These are phyloP conservation scores for Mallotus nudiflorus DNA, from an alignment of 345 rosid species.

Conservation along the genomic window DNA sequence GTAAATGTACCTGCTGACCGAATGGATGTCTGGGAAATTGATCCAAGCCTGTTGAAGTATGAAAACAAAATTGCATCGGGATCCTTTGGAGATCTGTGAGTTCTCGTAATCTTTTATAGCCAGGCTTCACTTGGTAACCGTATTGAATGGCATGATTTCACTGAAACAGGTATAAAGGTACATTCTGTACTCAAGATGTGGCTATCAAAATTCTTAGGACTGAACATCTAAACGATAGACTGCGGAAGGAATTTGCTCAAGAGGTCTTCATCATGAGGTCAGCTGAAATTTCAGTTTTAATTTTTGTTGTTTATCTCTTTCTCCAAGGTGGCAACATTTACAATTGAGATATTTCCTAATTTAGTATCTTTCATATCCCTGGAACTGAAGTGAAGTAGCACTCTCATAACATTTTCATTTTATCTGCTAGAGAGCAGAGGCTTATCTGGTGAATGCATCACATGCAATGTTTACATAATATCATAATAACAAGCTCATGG, in stretches of 20 bases:
- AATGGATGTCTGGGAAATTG: slow-evolving; percentile 64
- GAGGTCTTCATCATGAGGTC: slow-evolving; percentile 51
- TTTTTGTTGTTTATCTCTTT: not conserved
- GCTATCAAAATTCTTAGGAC: slow-evolving; percentile 42
- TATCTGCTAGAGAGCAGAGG: not conserved
- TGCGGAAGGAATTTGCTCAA: slow-evolving; percentile 41
- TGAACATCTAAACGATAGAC: slow-evolving; percentile 32
- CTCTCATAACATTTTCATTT: not conserved
- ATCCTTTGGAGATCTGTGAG: slow-evolving; percentile 45
- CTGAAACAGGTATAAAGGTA: slow-evolving; percentile 35
- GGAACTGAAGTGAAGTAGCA: slow-evolving; percentile 1
- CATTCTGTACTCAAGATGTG: slow-evolving; percentile 36
- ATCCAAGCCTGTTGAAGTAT: slow-evolving; percentile 33
- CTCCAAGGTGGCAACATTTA: too few relatives aligned
- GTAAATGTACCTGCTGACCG: slow-evolving; percentile 39
- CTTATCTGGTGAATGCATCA: not conserved
- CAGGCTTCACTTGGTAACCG: not conserved
- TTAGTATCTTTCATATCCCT: too few relatives aligned
- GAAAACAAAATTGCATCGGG: slow-evolving; percentile 45
- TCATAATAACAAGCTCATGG: not conserved
- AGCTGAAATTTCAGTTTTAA: not conserved
- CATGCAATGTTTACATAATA: not conserved
- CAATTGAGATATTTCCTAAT: too few relatives aligned
- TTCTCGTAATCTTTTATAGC: slow-evolving; percentile 13
- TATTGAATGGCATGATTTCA: slow-evolving; percentile 5